Conservation (phyloP, 495 filamentous ascomycete genomes). For the Podospora pseudoanserina region DNA sequence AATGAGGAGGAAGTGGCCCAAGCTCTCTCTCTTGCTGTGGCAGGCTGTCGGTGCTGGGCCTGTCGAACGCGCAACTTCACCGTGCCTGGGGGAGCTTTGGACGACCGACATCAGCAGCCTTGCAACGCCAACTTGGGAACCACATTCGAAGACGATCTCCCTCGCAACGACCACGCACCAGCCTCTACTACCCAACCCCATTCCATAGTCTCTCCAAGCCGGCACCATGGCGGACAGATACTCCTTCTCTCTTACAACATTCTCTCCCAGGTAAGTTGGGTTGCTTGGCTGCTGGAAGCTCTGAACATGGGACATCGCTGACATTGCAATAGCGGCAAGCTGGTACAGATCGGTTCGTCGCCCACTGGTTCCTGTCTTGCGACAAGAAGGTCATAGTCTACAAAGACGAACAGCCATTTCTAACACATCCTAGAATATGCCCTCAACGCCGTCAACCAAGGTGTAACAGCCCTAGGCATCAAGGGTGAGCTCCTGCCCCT, state of each 20-base stretch:
- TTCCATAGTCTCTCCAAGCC: not conserved
- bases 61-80: conserved; percentile 37
- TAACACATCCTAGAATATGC: conserved; percentile 76
- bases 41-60: conserved; percentile 9
- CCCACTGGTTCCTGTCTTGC: not conserved
- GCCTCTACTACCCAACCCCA: conserved; percentile 12
- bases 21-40: conserved; percentile 20
- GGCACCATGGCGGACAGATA: conserved; percentile 91
- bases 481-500: conserved; percentile 62
- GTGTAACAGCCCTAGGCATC: conserved; percentile 95
- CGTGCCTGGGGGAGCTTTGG: conserved; percentile 24
- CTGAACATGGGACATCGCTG: conserved; percentile 31
- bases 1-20: conserved; percentile 27
- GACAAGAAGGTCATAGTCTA: not conserved
- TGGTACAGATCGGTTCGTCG: conserved; percentile 73
- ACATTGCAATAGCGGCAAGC: conserved; percentile 73
- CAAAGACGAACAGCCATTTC: not conserved
- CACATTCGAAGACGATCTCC: conserved; percentile 3
- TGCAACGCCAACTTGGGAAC: conserved; percentile 6
- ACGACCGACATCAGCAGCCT: conserved; percentile 22
- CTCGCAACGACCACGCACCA: not conserved
- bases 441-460: conserved; percentile 97
- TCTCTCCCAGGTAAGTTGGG: conserved; percentile 90
- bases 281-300: not conserved
- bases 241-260: conserved; percentile 98